A percentile compares a stretch with the other conserved stretches of the same genome.
These are phyloP conservation scores for Salix purpurea DNA, from an alignment of 345 rosid species.

Conservation along the genomic window DNA sequence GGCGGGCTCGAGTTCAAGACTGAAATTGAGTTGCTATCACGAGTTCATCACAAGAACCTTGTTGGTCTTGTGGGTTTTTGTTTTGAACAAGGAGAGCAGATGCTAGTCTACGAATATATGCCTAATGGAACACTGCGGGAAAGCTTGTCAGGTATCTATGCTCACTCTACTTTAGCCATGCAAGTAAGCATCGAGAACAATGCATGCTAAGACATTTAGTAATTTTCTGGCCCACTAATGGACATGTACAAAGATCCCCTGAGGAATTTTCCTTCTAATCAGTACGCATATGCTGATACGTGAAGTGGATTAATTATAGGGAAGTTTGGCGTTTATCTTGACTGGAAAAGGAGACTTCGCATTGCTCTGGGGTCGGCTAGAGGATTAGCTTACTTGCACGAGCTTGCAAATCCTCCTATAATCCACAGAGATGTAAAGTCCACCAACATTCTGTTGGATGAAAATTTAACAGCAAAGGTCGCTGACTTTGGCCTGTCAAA, in stretches of 20 bases:
- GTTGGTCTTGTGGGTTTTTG: conserved; percentile 90
- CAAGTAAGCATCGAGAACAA: neutral
- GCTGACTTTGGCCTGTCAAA: conserved; percentile 96
- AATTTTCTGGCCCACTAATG: neutral
- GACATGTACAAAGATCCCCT: no score
- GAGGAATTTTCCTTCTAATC: neutral
- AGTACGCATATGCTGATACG: neutral
- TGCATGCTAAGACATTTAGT: neutral
- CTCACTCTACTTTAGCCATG: neutral
- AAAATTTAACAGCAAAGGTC: conserved; percentile 75
- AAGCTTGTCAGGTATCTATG: conserved; percentile 59
- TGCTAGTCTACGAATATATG: conserved; percentile 85
- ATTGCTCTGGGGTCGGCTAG: conserved; percentile 89
- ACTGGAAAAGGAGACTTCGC: conserved; percentile 86
- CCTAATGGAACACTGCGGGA: conserved; percentile 78
- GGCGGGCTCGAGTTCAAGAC: conserved; percentile 94
- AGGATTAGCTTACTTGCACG: conserved; percentile 94
- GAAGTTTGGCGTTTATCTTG: conserved; percentile 54
- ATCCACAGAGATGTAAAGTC: conserved; percentile 94
- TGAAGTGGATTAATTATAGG: conserved; percentile 38
- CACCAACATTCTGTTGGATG: conserved; percentile 80
- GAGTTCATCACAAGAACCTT: conserved; percentile 95
- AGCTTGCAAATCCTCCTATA: conserved; percentile 90
- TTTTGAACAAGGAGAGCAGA: conserved; percentile 86
- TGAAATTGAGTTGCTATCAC: conserved; percentile 85